These are phyloP conservation scores for Coccomyxa sp. DNA, from an alignment of 139 green algal species.

Conservation along the genomic window DNA sequence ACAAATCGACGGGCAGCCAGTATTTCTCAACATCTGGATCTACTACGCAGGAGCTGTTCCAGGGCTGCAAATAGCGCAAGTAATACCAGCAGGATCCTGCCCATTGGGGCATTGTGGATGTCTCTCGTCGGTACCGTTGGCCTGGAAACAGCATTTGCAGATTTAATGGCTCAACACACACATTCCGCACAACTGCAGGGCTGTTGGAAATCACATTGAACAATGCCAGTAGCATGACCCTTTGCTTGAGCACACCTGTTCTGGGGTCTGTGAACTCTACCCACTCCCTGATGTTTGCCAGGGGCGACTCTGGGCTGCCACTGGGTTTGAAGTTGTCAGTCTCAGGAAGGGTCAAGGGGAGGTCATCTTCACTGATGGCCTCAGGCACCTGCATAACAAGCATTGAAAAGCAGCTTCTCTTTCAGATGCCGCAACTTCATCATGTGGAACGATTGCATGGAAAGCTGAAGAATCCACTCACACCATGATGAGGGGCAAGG, in stretches of 20 bases:
- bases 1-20: conserved; percentile 98
- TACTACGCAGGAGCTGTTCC: conserved; percentile 65
- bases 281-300: conserved; percentile 80
- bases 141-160: conserved; percentile 15
- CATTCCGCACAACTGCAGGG: too few relatives aligned
- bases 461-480: too few relatives aligned
- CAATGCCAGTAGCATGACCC: too few relatives aligned
- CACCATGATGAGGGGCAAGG: too few relatives aligned
- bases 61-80: conserved; percentile 92
- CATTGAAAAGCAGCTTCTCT: background rate
- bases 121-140: conserved; percentile 70
- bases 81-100: conserved; percentile 97
- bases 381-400: conserved; percentile 46
- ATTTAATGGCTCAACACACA: background rate
- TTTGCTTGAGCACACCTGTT: conserved; percentile 23
- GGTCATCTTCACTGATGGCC: conserved; percentile 66
- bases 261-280: conserved; percentile 59
- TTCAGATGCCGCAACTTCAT: background rate
- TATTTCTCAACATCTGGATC: conserved; percentile 85
- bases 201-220: too few relatives aligned
- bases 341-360: conserved; percentile 85
- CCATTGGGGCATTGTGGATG: conserved; percentile 97
- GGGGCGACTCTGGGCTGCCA: conserved; percentile 76
- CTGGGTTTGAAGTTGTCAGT: conserved; percentile 87
- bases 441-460: too few relatives aligned